Evolutionary conservation across 305 asterid genomes (phyloP).

Genomic region (Andrographis paniculata): DNA sequence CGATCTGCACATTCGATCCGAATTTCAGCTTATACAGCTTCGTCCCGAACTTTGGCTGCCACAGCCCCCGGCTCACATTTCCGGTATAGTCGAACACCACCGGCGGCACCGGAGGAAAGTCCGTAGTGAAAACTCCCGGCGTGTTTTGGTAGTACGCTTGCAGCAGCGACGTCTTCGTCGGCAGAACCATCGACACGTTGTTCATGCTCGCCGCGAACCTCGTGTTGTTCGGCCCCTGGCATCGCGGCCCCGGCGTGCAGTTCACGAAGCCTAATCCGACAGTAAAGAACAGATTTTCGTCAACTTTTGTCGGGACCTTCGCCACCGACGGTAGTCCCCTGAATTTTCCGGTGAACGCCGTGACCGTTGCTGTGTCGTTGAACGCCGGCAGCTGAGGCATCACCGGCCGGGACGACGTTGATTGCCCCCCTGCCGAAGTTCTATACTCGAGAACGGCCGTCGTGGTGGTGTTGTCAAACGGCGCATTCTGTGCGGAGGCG

Average conservation of each 20-base stretch:
- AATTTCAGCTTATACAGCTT: not conserved
- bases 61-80: not conserved
- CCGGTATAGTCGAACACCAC: not conserved
- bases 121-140: not conserved
- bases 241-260: conserved; percentile 1
- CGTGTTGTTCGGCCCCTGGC: conserved; percentile 4
- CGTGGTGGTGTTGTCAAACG: conserved; percentile 64
- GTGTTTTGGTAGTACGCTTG: conserved; percentile 1
- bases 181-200: not conserved
- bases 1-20: not conserved
- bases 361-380: conserved; percentile 34
- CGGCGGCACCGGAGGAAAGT: not conserved
- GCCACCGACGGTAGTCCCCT: conserved; percentile 23
- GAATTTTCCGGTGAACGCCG: conserved; percentile 12
- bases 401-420: conserved; percentile 27
- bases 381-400: conserved; percentile 51
- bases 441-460: conserved; percentile 66
- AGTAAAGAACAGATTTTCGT: conserved; percentile 34
- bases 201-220: not conserved
- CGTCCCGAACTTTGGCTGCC: conserved; percentile 11
- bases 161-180: conserved; percentile 2
- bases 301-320: conserved; percentile 28
- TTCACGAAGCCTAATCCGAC: conserved; percentile 22
- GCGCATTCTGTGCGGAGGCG: conserved; percentile 45
- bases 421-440: conserved; percentile 26